These are phyloP conservation scores for Alternaria longipes DNA, from an alignment of 2,329 filamentous ascomycete species.

Conservation along the genomic window DNA sequence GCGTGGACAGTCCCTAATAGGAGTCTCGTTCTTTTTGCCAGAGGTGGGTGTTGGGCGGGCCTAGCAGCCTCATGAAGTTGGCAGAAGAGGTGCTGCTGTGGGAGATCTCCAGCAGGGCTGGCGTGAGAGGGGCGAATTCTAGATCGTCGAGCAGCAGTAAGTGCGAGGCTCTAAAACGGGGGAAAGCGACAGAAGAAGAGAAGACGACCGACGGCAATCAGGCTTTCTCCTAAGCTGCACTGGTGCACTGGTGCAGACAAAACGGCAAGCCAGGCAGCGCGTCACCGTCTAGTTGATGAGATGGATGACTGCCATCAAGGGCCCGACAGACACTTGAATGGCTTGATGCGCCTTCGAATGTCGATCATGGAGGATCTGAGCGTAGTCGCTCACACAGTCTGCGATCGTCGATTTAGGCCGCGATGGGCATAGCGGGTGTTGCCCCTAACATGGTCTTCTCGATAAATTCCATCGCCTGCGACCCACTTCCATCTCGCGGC, in stretches of 20 bases:
- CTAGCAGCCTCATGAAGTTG: slow-evolving; percentile 17
- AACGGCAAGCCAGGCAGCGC: slow-evolving; percentile 1
- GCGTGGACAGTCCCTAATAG: slow-evolving; percentile 19
- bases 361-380: slow-evolving; percentile 26
- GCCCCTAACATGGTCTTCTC: slow-evolving; percentile 11
- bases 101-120: neutral
- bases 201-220: neutral
- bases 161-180: slow-evolving; percentile 10
- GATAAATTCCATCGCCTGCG: slow-evolving; percentile 10
- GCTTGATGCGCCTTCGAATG: slow-evolving; percentile 29
- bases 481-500: slow-evolving; percentile 1
- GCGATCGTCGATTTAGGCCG: slow-evolving; percentile 28
- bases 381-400: slow-evolving; percentile 7
- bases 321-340: slow-evolving; percentile 12
- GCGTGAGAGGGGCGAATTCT: slow-evolving; percentile 16
- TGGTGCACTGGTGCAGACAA: slow-evolving; percentile 2
- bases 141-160: slow-evolving; percentile 9
- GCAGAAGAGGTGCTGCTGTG: slow-evolving; percentile 14
- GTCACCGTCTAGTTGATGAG: slow-evolving; percentile 12
- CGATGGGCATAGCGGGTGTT: slow-evolving; percentile 18
- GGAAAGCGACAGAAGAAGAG: slow-evolving; percentile 10
- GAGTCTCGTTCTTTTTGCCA: slow-evolving; percentile 13
- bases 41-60: slow-evolving; percentile 8
- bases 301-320: slow-evolving; percentile 14
- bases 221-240: neutral